Percentiles rank a stretch among this genome's conserved stretches.
Conservation (phyloP, 495 filamentous ascomycete genomes). For the Acidomyces sp. region DNA sequence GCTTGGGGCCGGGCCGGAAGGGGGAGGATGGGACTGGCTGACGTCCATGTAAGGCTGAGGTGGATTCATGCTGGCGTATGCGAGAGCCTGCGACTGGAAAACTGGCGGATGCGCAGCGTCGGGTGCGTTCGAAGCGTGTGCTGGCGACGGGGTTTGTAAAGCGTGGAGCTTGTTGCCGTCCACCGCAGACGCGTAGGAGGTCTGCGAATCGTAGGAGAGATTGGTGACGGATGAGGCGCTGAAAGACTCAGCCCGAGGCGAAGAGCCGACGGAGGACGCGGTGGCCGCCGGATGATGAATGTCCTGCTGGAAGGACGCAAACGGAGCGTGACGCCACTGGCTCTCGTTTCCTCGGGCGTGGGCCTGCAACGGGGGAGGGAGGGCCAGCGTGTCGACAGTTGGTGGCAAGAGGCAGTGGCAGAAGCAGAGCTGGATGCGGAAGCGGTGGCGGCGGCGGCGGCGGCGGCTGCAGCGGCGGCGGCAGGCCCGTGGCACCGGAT, state of each 20-base stretch:
- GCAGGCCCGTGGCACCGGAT: not conserved
- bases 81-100: constrained; percentile 21
- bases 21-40: constrained; percentile 59
- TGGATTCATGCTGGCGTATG: constrained; percentile 71
- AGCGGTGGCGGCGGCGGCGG: too few species aligned
- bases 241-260: constrained; percentile 56
- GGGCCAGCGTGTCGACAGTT: constrained; percentile 99
- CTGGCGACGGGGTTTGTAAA: constrained; percentile 35
- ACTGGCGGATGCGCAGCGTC: constrained; percentile 20
- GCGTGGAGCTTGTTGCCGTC: constrained; percentile 36
- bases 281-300: constrained; percentile 45
- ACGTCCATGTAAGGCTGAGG: constrained; percentile 72
- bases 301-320: constrained; percentile 57
- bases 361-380: constrained; percentile 82
- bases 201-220: constrained; percentile 27
- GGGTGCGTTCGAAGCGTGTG: constrained; percentile 32
- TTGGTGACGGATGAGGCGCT: constrained; percentile 37
- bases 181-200: constrained; percentile 39
- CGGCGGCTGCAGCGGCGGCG: too few species aligned
- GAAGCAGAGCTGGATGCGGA: too few species aligned
- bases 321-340: constrained; percentile 59
- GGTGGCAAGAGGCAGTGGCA: too few species aligned
- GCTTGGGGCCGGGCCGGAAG: constrained; percentile 64
- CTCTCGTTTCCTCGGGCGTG: constrained; percentile 79
- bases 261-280: constrained; percentile 47